These are phyloP conservation scores for Hanseniaspora osmophila DNA, from an alignment of 805 yeast genomes.

Conservation along the genomic window DNA sequence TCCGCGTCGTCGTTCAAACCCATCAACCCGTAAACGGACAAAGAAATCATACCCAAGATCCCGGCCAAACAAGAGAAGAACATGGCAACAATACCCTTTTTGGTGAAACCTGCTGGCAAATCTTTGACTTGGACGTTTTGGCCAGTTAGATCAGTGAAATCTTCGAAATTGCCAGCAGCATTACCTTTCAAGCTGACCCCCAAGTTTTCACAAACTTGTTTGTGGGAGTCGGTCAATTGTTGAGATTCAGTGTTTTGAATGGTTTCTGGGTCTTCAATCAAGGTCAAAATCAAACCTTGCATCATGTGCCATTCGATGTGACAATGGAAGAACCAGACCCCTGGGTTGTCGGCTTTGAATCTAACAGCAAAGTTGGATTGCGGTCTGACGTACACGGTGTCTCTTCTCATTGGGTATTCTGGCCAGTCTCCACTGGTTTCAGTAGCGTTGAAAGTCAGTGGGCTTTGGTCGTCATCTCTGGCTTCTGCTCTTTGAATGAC, in stretches of 20 bases:
- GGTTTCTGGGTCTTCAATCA: conserved; percentile 72
- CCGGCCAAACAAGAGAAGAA: conserved; percentile 84
- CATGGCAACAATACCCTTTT: conserved; percentile 87
- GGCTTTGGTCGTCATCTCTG: conserved; percentile 36
- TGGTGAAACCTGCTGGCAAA: conserved; percentile 84
- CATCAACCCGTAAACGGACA: conserved; percentile 73
- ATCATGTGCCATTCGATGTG: conserved; percentile 97
- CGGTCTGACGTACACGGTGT: conserved; percentile 63
- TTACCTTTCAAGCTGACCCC: conserved; percentile 53
- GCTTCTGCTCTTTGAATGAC: conserved; percentile 56
- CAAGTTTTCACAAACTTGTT: conserved; percentile 42
- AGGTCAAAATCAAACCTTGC: conserved; percentile 75
- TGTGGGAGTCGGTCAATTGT: conserved; percentile 47
- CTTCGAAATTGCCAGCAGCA: conserved; percentile 69
- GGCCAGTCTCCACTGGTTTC: conserved; percentile 38
- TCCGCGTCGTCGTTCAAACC: conserved; percentile 59
- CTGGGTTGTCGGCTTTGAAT: conserved; percentile 88
- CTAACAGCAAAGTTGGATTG: conserved; percentile 77
- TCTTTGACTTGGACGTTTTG: conserved; percentile 51
- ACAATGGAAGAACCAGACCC: conserved; percentile 98
- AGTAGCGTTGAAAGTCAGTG: conserved; percentile 40
- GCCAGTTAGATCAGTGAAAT: conserved; percentile 57
- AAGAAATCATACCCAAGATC: conserved; percentile 61
- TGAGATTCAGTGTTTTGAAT: conserved; percentile 42
- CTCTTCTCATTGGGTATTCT: conserved; percentile 72